Evolutionary conservation across 2,329 filamentous ascomycete genomes (phyloP).

Genomic region (Aspergillus tamarii): DNA sequence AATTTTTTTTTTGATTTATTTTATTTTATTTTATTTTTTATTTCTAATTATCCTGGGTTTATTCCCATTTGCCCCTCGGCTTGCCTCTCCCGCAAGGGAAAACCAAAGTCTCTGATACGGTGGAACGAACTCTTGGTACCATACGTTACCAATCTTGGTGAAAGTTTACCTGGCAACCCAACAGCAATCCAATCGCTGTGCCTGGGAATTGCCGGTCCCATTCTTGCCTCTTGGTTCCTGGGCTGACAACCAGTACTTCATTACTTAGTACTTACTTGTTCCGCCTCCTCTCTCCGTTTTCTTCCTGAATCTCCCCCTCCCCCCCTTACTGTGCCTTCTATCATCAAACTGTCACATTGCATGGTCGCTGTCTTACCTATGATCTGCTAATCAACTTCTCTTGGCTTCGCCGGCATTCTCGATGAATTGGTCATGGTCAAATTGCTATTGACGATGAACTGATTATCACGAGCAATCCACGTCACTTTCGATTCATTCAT

Average conservation of each 20-base stretch:
- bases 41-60: not conserved
- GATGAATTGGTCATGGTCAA: conserved; percentile 17
- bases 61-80: not conserved
- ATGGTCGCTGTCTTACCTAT: not conserved
- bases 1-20: not conserved
- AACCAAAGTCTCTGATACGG: not conserved
- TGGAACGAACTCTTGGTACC: not conserved
- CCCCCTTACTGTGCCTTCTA: not conserved
- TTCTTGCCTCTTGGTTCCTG: conserved; percentile 7
- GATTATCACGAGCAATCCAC: conserved; percentile 25
- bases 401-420: conserved; percentile 22
- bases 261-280: not conserved
- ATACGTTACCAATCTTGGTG: not conserved
- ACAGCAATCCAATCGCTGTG: not conserved
- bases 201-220: not conserved
- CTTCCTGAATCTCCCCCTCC: not conserved
- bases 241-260: not conserved
- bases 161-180: not conserved
- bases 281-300: not conserved
- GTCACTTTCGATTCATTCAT: conserved; percentile 17
- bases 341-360: not conserved
- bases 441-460: conserved; percentile 18
- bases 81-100: conserved; percentile 3
- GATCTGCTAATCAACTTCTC: conserved; percentile 13
- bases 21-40: not conserved